Evolutionary conservation across 345 rosid species (phyloP), one percentile per base, ranked within the genome.

Genomic region (Gynandropsis gynandra): DNA sequence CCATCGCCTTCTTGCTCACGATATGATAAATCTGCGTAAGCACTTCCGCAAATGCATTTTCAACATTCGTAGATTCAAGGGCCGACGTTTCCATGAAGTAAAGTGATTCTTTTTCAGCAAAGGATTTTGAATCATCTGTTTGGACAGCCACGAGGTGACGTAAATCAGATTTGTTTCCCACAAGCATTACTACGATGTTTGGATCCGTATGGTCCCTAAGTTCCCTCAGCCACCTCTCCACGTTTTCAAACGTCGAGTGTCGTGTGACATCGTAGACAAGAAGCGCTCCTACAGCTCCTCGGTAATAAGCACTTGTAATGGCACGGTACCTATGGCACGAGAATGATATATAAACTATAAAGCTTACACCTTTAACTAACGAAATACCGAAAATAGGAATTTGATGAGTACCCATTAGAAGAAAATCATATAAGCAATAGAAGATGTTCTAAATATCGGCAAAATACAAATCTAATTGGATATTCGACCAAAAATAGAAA

Each of bases 51-150:
- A 77, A 77, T 8, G 82, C 79, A 4, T 68, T 63, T 64, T 77
- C 82, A 8, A 77, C 82, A 18, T 74, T 77, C 2, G 67, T 55
- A 15, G 82, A 62, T 54, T 74, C 82, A 2, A 77, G 68, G 31
- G 82, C 82, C 1, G 81, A 76, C 1, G 81, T 76, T 54, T 76
- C 81, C 76, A 76, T 76, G 62, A 76, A 76, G 72, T 60, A 77
- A 6, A 70, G 73, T 13, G 71, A 71, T 37, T 68, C 82, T 50
- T 52, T 71, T 68, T 77, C 82, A 0, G 82, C 79, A 13, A 77
- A 77, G 1, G 76, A 61, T 33, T 65, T 71, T 0, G 71, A 76
- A 38, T 74, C 79, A 41, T 77, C 79, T 0, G 79, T 68, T 37
- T 74, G 71, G 12, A 77, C 82, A 35, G 78, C 81, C 38, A 72